A percentile compares a stretch with the other conserved stretches of the same genome.
Evolutionary conservation across 352 stramenopile genomes (phyloP).

Genomic region (Phytopythium chamaehyphon): DNA sequence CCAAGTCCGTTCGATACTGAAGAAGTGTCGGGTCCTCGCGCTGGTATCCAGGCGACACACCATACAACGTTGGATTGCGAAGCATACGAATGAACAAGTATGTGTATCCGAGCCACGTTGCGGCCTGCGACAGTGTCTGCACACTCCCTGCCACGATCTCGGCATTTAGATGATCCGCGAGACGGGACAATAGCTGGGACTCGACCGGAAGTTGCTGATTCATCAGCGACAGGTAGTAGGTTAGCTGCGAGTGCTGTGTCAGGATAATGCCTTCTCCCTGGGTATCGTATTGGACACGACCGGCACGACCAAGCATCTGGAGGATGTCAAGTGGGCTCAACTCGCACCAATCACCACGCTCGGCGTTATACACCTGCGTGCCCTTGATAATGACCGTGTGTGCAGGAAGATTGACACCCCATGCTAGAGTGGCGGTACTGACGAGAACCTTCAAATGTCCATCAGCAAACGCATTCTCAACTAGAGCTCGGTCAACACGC

Average conservation of each 20-base stretch:
- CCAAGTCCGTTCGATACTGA: conserved; percentile 94
- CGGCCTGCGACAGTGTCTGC: conserved; percentile 93
- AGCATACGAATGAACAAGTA: conserved; percentile 99
- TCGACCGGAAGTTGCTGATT: conserved; percentile 99
- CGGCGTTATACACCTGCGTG: conserved; percentile 99
- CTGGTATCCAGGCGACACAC: conserved; percentile 84
- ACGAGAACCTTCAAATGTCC: conserved; percentile 97
- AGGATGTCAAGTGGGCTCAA: conserved; percentile 98
- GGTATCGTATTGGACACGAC: conserved; percentile 98
- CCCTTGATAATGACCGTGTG: conserved; percentile 99
- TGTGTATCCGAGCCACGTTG: conserved; percentile 99
- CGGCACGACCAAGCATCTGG: conserved; percentile 98
- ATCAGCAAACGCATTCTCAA: conserved; percentile 98
- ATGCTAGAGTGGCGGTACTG: conserved; percentile 98
- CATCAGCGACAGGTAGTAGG: conserved; percentile 99
- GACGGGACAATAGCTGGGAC: conserved; percentile 94
- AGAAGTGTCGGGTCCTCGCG: conserved; percentile 93
- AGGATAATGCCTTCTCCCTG: conserved; percentile 99
- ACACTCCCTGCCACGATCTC: conserved; percentile 98
- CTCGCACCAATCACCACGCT: conserved; percentile 97
- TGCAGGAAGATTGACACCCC: conserved; percentile 99
- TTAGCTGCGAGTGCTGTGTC: conserved; percentile 97
- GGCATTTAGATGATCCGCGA: conserved; percentile 98
- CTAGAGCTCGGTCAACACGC: conserved; percentile 94
- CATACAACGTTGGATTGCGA: conserved; percentile 96